A percentile compares a stretch with the other conserved stretches of the same genome.
Conservation (phyloP, 257 asterid genomes). For the Solanum lignicaule region DNA sequence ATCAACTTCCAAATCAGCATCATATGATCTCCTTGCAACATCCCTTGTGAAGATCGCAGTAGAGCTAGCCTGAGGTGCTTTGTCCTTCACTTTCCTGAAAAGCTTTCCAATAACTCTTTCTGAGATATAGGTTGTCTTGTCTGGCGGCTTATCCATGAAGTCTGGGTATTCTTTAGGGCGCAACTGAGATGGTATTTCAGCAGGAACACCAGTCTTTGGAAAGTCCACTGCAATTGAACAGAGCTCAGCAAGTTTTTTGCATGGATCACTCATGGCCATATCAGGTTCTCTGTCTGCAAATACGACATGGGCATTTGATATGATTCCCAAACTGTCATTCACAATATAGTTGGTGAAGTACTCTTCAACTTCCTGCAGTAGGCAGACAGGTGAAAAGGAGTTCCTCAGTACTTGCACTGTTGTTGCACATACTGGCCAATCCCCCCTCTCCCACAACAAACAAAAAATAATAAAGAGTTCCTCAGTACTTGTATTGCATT, state of each 20-base stretch:
- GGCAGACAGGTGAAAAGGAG: neutral
- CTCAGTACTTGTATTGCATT: neutral
- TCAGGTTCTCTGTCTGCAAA: conserved; percentile 53
- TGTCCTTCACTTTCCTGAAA: conserved; percentile 49
- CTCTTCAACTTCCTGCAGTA: conserved; percentile 62
- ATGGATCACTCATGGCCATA: conserved; percentile 48
- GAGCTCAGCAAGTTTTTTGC: conserved; percentile 51
- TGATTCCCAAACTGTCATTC: conserved; percentile 73
- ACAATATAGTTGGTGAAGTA: conserved; percentile 81
- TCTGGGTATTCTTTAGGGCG: conserved; percentile 80
- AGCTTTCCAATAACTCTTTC: conserved; percentile 66
- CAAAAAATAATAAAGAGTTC: neutral
- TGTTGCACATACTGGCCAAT: neutral
- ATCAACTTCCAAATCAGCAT: conserved; percentile 47
- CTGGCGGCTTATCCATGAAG: conserved; percentile 84
- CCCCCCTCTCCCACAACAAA: neutral
- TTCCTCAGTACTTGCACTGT: neutral
- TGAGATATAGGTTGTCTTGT: conserved; percentile 45
- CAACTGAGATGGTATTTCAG: conserved; percentile 57
- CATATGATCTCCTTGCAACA: conserved; percentile 51
- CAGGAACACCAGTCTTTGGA: conserved; percentile 86
- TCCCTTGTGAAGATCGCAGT: conserved; percentile 37
- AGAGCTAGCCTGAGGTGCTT: conserved; percentile 28
- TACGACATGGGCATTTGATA: conserved; percentile 66
- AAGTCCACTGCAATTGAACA: conserved; percentile 83